Percentiles rank a stretch among this genome's conserved stretches.
Evolutionary conservation across 2,329 filamentous ascomycete species (phyloP).

Genomic region (Aureobasidium pullulans): DNA sequence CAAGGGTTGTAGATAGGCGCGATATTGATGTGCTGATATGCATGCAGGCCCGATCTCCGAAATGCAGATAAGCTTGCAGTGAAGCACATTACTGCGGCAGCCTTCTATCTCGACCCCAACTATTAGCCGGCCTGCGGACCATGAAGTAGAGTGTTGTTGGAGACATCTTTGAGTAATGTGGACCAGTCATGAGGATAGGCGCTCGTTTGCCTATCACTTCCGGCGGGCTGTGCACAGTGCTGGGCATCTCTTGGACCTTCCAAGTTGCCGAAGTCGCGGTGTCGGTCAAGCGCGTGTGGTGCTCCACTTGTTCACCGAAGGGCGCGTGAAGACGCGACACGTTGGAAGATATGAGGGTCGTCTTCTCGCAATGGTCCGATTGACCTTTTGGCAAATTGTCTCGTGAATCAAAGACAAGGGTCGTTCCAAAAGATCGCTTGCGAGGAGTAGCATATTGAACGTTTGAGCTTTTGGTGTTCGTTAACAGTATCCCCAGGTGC

Average conservation of each 20-base stretch:
- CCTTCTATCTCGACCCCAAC: neutral
- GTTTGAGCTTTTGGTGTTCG: too few species aligned
- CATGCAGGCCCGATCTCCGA: neutral
- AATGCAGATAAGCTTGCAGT: neutral
- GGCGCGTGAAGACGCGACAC: neutral
- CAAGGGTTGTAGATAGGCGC: neutral
- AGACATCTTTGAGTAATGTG: neutral
- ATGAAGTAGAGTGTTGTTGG: neutral
- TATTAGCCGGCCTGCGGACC: neutral
- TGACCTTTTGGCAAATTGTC: too few species aligned
- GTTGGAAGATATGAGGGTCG: too few species aligned
- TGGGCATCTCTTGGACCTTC: slow-evolving; percentile 6
- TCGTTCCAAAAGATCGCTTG: too few species aligned
- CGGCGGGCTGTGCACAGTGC: slow-evolving; percentile 4
- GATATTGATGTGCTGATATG: neutral
- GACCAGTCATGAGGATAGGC: neutral
- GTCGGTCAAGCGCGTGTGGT: neutral
- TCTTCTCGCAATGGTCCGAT: too few species aligned
- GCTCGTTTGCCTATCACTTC: slow-evolving; percentile 5
- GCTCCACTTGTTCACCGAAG: neutral
- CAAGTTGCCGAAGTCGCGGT: neutral
- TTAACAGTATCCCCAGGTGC: too few species aligned
- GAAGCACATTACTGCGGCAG: neutral
- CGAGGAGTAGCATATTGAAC: too few species aligned
- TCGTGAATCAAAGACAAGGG: too few species aligned